Evolutionary conservation across 768 basidiomycete genomes (phyloP).

Genomic region (Suillus bovinus): DNA sequence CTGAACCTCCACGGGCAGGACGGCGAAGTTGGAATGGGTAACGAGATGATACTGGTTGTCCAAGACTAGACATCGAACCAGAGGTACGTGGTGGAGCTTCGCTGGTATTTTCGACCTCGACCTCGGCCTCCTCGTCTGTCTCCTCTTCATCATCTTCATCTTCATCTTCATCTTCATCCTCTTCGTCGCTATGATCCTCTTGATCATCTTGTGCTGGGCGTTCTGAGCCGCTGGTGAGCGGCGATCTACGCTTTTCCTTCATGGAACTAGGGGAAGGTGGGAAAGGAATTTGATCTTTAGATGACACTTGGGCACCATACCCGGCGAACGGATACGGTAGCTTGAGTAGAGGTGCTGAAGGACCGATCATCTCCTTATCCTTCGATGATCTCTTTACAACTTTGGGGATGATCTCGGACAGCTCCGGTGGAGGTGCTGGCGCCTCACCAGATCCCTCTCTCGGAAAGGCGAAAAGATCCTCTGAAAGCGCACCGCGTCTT

Average conservation of each 20-base stretch:
- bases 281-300: constrained; percentile 70
- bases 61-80: constrained; percentile 86
- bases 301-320: constrained; percentile 60
- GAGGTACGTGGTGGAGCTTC: constrained; percentile 66
- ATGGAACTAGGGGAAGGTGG: constrained; percentile 59
- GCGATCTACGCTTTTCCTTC: constrained; percentile 37
- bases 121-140: constrained; percentile 47
- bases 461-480: constrained; percentile 65
- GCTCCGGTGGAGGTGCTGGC: constrained; percentile 28
- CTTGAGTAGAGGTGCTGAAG: constrained; percentile 45
- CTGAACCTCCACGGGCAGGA: constrained; percentile 41
- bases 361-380: constrained; percentile 43
- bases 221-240: constrained; percentile 27
- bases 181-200: constrained; percentile 28
- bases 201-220: constrained; percentile 32
- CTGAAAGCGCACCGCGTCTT: constrained; percentile 57
- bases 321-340: constrained; percentile 74
- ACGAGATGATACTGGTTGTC: constrained; percentile 68
- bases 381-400: constrained; percentile 47
- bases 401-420: constrained; percentile 45
- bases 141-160: constrained; percentile 37
- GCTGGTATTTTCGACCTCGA: constrained; percentile 39
- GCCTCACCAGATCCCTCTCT: constrained; percentile 28
- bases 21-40: constrained; percentile 71
- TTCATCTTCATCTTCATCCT: constrained; percentile 26